Evolutionary conservation across 306 rosid species (phyloP), one percentile per base, ranked within the genome.

Genomic region (Quercus agrifolia): DNA sequence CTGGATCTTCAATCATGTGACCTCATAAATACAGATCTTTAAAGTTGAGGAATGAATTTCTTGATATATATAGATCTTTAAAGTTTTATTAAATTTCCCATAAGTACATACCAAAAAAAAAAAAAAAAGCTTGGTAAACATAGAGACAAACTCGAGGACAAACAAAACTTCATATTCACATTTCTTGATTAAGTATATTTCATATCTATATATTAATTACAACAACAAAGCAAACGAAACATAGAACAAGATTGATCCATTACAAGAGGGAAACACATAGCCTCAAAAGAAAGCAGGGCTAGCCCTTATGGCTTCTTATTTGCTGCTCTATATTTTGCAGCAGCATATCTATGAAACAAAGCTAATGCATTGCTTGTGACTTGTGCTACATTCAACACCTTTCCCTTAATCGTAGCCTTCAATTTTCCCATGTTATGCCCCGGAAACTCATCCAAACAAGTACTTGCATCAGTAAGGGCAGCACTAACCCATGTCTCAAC

Each of bases 401-500:
- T 90, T 55, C 78, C 91, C 67, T 81, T 92, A 3, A 92, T 86
- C 0, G 88, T 13, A 28, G 92, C 92, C 73, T 66, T 80, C 56
- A 85, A 61, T 72, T 86, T 92, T 58, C 91, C 86, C 90, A 86
- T 86, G 20, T 86, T 73, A 6, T 17, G 74, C 4, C 90, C 89
- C 0, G 86, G 87, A 1, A 92, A 79, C 2, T 77, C 81, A 21
- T 84, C 79, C 17, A 84, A 85, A 63, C 94, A 90, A 66, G 56
- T 77, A 57, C 81, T 82, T 25, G 91, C 92, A 71, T 87, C 92
- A 0, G 92, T 90, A 41, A 90, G 59, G 19, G 97, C 92, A 0
- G 91, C 73, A 41, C 94, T 81, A 2, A 80, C 86, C 97, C 97
- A 92, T 31, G 92, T 73, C 83, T 92, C 89, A 21, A 92, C 90